A percentile compares a stretch with the other conserved stretches of the same genome.
These are phyloP conservation scores for Ophiosphaerella narmari DNA, from an alignment of 2,329 filamentous ascomycete species.

Conservation along the genomic window DNA sequence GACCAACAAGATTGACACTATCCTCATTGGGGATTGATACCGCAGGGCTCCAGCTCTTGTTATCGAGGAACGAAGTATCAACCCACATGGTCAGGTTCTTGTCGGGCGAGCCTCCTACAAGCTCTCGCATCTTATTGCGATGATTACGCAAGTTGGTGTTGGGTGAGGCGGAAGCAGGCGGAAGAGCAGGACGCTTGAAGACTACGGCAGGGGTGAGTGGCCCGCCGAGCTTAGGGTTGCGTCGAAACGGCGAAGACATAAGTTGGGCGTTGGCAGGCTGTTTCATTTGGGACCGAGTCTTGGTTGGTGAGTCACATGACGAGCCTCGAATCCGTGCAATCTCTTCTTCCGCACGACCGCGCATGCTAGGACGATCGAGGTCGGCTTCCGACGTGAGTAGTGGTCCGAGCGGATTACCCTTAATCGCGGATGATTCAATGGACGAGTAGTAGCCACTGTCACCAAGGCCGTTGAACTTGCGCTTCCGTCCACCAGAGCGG, in stretches of 20 bases:
- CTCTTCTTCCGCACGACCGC: constrained; percentile 91
- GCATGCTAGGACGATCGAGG: constrained; percentile 80
- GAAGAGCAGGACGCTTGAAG: constrained; percentile 69
- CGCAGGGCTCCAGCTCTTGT: constrained; percentile 64
- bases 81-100: constrained; percentile 59
- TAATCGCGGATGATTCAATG: constrained; percentile 84
- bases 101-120: constrained; percentile 76
- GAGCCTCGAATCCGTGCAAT: constrained; percentile 91
- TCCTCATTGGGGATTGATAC: constrained; percentile 67
- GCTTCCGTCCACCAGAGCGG: constrained; percentile 70
- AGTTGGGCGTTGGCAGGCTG: constrained; percentile 45
- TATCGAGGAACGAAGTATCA: constrained; percentile 54
- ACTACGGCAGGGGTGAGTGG: constrained; percentile 85
- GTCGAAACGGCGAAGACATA: constrained; percentile 50
- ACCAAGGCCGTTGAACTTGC: constrained; percentile 78
- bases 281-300: constrained; percentile 62
- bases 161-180: constrained; percentile 81
- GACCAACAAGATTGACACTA: constrained; percentile 56
- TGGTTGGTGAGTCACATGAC: constrained; percentile 89
- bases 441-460: constrained; percentile 98
- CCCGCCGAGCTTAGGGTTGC: constrained; percentile 35
- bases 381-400: constrained; percentile 75
- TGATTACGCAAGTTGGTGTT: constrained; percentile 91
- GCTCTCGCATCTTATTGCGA: constrained; percentile 77
- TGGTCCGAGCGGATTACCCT: constrained; percentile 67